A percentile compares a stretch with the other conserved stretches of the same genome.
Conservation (phyloP, 2,329 filamentous ascomycete species). For the Rutstroemia sp. region DNA sequence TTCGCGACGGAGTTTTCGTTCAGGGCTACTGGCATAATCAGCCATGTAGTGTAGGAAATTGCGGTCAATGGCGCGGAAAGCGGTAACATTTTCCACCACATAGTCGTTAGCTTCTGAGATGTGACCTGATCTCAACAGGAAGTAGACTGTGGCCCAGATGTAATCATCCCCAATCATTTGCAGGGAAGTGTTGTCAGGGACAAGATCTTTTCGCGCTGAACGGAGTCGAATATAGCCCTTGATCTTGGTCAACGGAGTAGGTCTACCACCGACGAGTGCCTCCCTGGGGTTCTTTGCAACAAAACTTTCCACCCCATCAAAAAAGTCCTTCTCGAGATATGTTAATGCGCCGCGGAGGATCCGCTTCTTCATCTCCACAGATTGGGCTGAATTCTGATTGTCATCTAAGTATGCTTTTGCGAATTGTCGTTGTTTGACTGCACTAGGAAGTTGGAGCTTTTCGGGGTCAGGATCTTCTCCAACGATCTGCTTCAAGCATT, state of each 20-base stretch:
- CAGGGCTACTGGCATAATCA: slow-evolving; percentile 70
- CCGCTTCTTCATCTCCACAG: slow-evolving; percentile 63
- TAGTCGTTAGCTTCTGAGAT: slow-evolving; percentile 80
- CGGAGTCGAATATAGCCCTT: slow-evolving; percentile 85
- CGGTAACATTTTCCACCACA: slow-evolving; percentile 68
- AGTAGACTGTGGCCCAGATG: slow-evolving; percentile 92
- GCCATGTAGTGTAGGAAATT: slow-evolving; percentile 85
- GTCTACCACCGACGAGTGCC: slow-evolving; percentile 81
- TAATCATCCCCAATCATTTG: slow-evolving; percentile 76
- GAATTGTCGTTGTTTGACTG: slow-evolving; percentile 69
- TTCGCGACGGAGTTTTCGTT: slow-evolving; percentile 69
- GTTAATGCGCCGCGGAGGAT: slow-evolving; percentile 73
- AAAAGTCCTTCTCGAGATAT: slow-evolving; percentile 77
- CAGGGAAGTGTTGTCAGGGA: slow-evolving; percentile 70
- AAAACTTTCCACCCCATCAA: slow-evolving; percentile 65
- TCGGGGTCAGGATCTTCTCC: slow-evolving; percentile 60
- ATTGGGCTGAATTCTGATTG: slow-evolving; percentile 53
- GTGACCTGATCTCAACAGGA: slow-evolving; percentile 77
- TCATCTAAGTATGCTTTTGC: slow-evolving; percentile 71
- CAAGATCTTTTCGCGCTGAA: slow-evolving; percentile 72
- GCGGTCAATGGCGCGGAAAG: slow-evolving; percentile 85
- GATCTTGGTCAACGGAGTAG: slow-evolving; percentile 82
- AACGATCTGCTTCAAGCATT: slow-evolving; percentile 71
- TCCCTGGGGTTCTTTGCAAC: slow-evolving; percentile 81
- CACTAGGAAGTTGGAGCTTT: slow-evolving; percentile 51